These are phyloP conservation scores for Chrysosporium keratinophilum DNA, from an alignment of 2,329 filamentous ascomycete genomes.

Conservation along the genomic window DNA sequence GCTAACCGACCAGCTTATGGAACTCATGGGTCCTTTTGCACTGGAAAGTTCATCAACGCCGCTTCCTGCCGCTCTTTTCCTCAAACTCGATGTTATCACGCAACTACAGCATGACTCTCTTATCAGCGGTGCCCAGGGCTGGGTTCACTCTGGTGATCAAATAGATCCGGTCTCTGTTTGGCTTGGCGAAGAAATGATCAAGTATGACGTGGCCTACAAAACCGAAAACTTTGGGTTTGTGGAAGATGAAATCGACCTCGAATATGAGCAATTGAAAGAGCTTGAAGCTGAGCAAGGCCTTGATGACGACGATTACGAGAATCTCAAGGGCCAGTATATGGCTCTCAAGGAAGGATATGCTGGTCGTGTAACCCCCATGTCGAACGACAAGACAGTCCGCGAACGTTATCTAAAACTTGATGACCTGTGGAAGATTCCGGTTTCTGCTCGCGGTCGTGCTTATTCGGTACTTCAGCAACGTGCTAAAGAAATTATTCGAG, in stretches of 20 bases:
- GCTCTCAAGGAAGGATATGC: slow-evolving; percentile 35
- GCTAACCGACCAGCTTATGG: slow-evolving; percentile 33
- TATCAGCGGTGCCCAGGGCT: slow-evolving; percentile 37
- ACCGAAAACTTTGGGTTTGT: slow-evolving; percentile 44
- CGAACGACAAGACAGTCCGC: slow-evolving; percentile 29
- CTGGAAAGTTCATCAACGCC: slow-evolving; percentile 31
- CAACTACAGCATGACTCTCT: slow-evolving; percentile 55
- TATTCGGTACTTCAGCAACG: slow-evolving; percentile 55
- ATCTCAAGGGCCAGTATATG: slow-evolving; percentile 40
- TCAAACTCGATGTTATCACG: slow-evolving; percentile 49
- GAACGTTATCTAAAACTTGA: slow-evolving; percentile 26
- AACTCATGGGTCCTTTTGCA: slow-evolving; percentile 37
- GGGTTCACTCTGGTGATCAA: slow-evolving; percentile 30
- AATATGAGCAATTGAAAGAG: slow-evolving; percentile 51
- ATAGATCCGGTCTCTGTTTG: slow-evolving; percentile 42
- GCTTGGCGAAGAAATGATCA: slow-evolving; percentile 45
- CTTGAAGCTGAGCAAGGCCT: slow-evolving; percentile 47
- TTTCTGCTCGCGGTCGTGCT: slow-evolving; percentile 48
- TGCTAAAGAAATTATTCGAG: slow-evolving; percentile 41
- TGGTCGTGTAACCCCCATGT: slow-evolving; percentile 16
- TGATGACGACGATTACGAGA: slow-evolving; percentile 46
- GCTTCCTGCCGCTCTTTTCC: slow-evolving; percentile 47
- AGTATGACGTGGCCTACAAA: slow-evolving; percentile 37
- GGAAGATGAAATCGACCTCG: slow-evolving; percentile 51
- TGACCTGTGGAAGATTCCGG: slow-evolving; percentile 53